phyloP scores from a whole-genome alignment of 345 rosid genomes.

The Capsella bursapastoris region DNA sequence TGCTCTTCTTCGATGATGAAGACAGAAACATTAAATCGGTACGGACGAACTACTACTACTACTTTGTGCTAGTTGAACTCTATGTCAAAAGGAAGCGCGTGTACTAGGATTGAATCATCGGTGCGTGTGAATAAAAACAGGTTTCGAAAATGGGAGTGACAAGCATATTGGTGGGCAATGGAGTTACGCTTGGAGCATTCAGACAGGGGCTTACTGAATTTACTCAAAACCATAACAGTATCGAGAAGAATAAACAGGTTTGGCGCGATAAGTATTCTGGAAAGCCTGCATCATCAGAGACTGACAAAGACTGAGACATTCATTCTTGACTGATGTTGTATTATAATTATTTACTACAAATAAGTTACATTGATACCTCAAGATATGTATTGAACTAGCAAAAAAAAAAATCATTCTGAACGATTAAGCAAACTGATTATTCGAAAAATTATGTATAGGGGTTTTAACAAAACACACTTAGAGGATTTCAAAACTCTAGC shows the following conservation, averaged over 20 bases:
- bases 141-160: conserved; percentile 85
- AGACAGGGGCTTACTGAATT: conserved; percentile 76
- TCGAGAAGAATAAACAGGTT: conserved; percentile 69
- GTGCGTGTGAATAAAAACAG: conserved; percentile 44
- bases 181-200: conserved; percentile 76
- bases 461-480: too few species aligned
- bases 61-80: not conserved
- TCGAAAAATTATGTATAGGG: too few species aligned
- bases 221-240: conserved; percentile 50
- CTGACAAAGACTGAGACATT: conserved; percentile 22
- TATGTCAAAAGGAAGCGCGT: not conserved
- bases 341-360: not conserved
- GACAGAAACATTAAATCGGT: conserved; percentile 76
- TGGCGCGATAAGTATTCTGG: conserved; percentile 67
- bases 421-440: too few species aligned
- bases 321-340: too few species aligned
- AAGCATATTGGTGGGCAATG: conserved; percentile 64
- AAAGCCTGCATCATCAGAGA: conserved; percentile 54
- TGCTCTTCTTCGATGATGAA: conserved; percentile 89
- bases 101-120: not conserved
- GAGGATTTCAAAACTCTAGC: too few species aligned
- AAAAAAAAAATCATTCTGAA: too few species aligned
- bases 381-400: too few species aligned
- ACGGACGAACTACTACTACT: conserved; percentile 23
- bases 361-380: too few species aligned